Evolutionary conservation across 2,329 filamentous ascomycete species (phyloP).

Genomic region (Sarocladium oryzae): DNA sequence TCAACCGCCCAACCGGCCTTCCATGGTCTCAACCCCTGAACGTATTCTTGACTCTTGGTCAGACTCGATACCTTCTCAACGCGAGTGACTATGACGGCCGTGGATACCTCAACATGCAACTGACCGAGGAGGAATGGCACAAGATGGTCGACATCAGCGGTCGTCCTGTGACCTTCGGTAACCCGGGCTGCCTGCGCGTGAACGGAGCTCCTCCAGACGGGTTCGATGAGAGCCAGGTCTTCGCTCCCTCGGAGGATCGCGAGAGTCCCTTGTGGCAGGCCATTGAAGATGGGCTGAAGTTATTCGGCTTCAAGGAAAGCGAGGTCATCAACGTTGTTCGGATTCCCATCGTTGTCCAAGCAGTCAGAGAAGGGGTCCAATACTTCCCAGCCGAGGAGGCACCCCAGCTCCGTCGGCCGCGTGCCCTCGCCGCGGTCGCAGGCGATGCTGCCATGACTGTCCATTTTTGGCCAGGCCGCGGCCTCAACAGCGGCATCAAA

Average conservation of each 20-base stretch:
- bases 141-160: slow-evolving; percentile 26
- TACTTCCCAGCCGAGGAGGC: slow-evolving; percentile 20
- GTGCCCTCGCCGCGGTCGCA: slow-evolving; percentile 26
- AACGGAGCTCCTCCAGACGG: slow-evolving; percentile 25
- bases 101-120: slow-evolving; percentile 30
- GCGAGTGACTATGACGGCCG: slow-evolving; percentile 26
- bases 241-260: slow-evolving; percentile 25
- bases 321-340: slow-evolving; percentile 30
- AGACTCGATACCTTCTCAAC: slow-evolving; percentile 30
- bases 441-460: slow-evolving; percentile 31
- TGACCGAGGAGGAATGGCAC: slow-evolving; percentile 29
- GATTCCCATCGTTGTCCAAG: slow-evolving; percentile 29
- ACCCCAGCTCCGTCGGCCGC: slow-evolving; percentile 19
- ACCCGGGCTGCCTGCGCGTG: slow-evolving; percentile 23
- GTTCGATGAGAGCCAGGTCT: slow-evolving; percentile 23
- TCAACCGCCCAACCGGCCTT: slow-evolving; percentile 24
- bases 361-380: slow-evolving; percentile 25
- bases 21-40: slow-evolving; percentile 29
- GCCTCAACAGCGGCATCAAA: slow-evolving; percentile 30
- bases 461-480: slow-evolving; percentile 30
- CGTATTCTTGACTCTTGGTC: slow-evolving; percentile 28
- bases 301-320: slow-evolving; percentile 28
- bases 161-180: slow-evolving; percentile 25
- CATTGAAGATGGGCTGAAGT: slow-evolving; percentile 27
- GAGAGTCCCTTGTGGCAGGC: slow-evolving; percentile 24